A percentile compares a stretch with the other conserved stretches of the same genome.
These are phyloP conservation scores for Centaurea solstitialis DNA, from an alignment of 129 eudicot species.

Conservation along the genomic window DNA sequence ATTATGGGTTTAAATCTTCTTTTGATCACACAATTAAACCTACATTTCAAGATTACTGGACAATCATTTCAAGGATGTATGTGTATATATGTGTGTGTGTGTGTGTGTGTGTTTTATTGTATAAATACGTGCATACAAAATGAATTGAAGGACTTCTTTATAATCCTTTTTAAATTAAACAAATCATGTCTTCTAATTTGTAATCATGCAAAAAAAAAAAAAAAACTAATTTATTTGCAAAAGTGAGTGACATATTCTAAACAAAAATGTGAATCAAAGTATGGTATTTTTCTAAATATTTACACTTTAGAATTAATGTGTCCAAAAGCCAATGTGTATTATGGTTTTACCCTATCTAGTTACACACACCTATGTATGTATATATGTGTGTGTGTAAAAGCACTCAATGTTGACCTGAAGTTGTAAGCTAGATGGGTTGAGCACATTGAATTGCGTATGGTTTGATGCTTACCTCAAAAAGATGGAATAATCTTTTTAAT, in stretches of 20 bases:
- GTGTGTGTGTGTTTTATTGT: too few relatives aligned
- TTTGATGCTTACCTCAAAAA: constrained; percentile 24
- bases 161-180: not conserved
- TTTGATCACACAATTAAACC: not conserved
- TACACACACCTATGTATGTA: not conserved
- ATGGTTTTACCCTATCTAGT: not conserved
- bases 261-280: not conserved
- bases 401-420: constrained; percentile 4
- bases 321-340: not conserved
- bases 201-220: not conserved
- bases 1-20: constrained; percentile 18
- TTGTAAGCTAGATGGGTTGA: constrained; percentile 10
- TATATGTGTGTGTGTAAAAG: not conserved
- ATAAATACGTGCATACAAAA: constrained; percentile 35
- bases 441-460: constrained; percentile 13
- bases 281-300: not conserved
- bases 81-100: not conserved
- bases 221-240: not conserved
- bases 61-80: not conserved
- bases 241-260: too few relatives aligned
- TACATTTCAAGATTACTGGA: not conserved
- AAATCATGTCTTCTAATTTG: not conserved
- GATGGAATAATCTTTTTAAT: constrained; percentile 21
- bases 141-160: constrained; percentile 20
- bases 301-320: not conserved